These are phyloP conservation scores for Rosa lucieae DNA, from an alignment of 306 rosid genomes.

Conservation along the genomic window DNA sequence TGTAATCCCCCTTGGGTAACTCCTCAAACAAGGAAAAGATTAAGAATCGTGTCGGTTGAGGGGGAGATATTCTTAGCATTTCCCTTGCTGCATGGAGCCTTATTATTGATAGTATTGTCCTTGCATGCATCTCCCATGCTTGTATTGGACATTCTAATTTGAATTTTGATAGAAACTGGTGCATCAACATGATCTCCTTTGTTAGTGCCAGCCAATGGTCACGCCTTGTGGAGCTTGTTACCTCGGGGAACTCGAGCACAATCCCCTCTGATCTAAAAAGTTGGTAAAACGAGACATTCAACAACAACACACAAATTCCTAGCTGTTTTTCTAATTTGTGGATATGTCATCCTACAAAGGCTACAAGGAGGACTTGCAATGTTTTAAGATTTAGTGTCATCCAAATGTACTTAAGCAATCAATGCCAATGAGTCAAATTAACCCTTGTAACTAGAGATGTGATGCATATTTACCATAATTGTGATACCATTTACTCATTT, in stretches of 20 bases:
- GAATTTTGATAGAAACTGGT: constrained; percentile 57
- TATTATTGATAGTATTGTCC: constrained; percentile 77
- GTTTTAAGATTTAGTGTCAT: not conserved
- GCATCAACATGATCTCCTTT: constrained; percentile 72
- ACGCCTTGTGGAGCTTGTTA: constrained; percentile 89
- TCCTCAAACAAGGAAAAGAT: constrained; percentile 78
- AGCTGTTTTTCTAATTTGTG: not conserved
- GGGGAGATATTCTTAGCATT: constrained; percentile 84
- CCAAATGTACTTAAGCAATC: not conserved
- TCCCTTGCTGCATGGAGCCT: constrained; percentile 96
- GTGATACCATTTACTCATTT: not conserved
- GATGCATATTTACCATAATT: not conserved
- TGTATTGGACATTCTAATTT: constrained; percentile 43
- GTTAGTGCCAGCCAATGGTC: constrained; percentile 89
- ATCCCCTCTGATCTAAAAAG: constrained; percentile 43
- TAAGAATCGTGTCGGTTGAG: constrained; percentile 76
- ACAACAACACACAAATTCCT: not conserved
- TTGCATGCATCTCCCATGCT: constrained; percentile 85
- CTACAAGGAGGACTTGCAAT: not conserved
- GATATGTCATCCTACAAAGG: not conserved
- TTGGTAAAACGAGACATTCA: not conserved
- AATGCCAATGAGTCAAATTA: not conserved
- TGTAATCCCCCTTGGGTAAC: constrained; percentile 84
- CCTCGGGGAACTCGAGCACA: constrained; percentile 82
- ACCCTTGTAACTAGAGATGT: not conserved